A percentile compares a stretch with the other conserved stretches of the same genome.
Conservation (phyloP, 2,329 filamentous ascomycete genomes). For the Paecilomyces sp. region DNA sequence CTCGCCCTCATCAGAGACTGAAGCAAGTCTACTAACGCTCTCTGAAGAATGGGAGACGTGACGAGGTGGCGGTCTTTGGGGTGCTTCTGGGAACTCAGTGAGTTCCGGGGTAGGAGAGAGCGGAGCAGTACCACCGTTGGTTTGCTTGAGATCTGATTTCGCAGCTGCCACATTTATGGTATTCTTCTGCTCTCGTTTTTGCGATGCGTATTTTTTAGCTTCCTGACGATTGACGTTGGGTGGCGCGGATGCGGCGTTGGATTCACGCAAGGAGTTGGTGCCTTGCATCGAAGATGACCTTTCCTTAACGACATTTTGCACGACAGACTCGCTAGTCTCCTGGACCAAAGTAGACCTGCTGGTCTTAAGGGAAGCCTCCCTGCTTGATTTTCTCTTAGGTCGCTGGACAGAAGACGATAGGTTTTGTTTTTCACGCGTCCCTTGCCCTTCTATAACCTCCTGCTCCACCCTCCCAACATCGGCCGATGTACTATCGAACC, state of each 20-base stretch:
- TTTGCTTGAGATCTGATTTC: not conserved
- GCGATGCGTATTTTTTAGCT: conserved; percentile 6
- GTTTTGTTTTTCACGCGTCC: conserved; percentile 21
- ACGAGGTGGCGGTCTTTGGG: not conserved
- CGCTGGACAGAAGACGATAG: conserved; percentile 18
- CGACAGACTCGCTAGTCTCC: conserved; percentile 15
- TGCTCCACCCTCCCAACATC: conserved; percentile 12
- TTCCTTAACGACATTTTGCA: conserved; percentile 3
- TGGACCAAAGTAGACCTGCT: conserved; percentile 14
- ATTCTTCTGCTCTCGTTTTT: not conserved
- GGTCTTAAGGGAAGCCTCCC: conserved; percentile 13
- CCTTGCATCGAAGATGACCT: conserved; percentile 19
- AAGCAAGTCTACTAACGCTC: conserved; percentile 15
- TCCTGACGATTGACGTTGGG: conserved; percentile 13
- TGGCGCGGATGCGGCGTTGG: conserved; percentile 12
- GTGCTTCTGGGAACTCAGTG: not conserved
- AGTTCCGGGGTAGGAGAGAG: not conserved
- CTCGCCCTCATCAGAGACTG: conserved; percentile 21
- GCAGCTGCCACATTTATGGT: conserved; percentile 3
- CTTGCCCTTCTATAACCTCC: conserved; percentile 26
- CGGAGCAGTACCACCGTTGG: not conserved
- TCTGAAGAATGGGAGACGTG: conserved; percentile 8
- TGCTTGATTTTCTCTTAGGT: conserved; percentile 22
- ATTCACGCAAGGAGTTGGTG: conserved; percentile 11
- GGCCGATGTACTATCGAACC: conserved; percentile 14